Conservation (phyloP, 1,139 yeast species). For the Hemisphaericaspora lyxosophila region DNA sequence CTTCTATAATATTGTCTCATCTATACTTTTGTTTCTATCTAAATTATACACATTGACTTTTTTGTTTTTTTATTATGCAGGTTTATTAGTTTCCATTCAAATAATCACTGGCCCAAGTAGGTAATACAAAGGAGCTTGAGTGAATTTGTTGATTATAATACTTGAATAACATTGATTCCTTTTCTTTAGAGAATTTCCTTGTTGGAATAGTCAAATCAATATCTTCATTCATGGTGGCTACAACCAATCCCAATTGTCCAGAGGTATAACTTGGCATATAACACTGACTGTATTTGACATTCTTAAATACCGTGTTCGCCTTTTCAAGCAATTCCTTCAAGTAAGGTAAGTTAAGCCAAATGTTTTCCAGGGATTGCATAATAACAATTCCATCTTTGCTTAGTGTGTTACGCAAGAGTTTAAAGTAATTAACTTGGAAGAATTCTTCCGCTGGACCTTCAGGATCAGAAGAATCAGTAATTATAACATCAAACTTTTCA, state of each 20-base stretch:
- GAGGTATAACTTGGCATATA: constrained; percentile 96
- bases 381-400: constrained; percentile 76
- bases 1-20: no score
- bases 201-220: constrained; percentile 56
- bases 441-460: constrained; percentile 98
- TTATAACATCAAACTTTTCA: constrained; percentile 74
- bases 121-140: constrained; percentile 76
- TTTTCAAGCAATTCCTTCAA: constrained; percentile 59
- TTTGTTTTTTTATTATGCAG: background rate
- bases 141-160: constrained; percentile 80
- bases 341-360: constrained; percentile 81
- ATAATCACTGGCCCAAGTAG: constrained; percentile 71
- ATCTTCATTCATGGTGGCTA: constrained; percentile 64
- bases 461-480: constrained; percentile 95
- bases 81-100: constrained; percentile 8
- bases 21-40: no score
- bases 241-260: constrained; percentile 87
- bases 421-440: constrained; percentile 81
- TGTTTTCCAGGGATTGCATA: constrained; percentile 89
- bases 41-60: no score
- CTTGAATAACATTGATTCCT: constrained; percentile 55
- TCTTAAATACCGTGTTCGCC: constrained; percentile 71
- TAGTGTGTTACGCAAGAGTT: constrained; percentile 66
- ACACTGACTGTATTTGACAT: constrained; percentile 78
- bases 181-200: constrained; percentile 41